Evolutionary conservation across 306 rosid species (phyloP).

Genomic region (Gynostemma pentaphyllum): DNA sequence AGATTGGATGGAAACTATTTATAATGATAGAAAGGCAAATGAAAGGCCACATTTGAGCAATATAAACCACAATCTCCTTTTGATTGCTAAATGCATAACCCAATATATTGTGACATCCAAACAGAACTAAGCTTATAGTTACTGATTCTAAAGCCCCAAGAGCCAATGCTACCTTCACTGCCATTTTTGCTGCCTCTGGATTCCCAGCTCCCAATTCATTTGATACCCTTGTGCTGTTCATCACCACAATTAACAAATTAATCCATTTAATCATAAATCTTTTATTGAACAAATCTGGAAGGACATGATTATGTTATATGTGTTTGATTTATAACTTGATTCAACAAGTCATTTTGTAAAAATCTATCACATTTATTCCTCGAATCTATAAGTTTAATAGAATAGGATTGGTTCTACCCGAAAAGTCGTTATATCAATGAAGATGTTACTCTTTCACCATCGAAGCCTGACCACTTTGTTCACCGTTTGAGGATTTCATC

Average conservation of each 20-base stretch:
- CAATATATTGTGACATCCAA: conserved; percentile 17
- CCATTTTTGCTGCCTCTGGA: conserved; percentile 28
- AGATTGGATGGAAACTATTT: conserved; percentile 28
- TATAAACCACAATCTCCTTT: conserved; percentile 26
- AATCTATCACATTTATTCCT: too few relatives aligned
- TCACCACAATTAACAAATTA: too few relatives aligned
- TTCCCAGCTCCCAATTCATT: conserved; percentile 60
- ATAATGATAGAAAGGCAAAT: conserved; percentile 25
- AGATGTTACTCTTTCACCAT: too few relatives aligned
- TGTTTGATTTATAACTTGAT: too few relatives aligned
- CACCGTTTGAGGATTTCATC: too few relatives aligned
- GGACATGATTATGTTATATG: too few relatives aligned
- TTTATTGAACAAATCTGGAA: too few relatives aligned
- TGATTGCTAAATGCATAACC: conserved; percentile 54
- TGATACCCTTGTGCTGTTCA: conserved; percentile 44
- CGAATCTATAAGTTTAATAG: too few relatives aligned
- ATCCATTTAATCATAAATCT: background rate
- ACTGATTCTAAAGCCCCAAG: conserved; percentile 32
- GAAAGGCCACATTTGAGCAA: conserved; percentile 33
- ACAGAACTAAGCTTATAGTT: conserved; percentile 18
- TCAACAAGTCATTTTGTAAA: too few relatives aligned
- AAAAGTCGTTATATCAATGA: too few relatives aligned
- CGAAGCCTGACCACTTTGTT: too few relatives aligned
- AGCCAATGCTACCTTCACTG: conserved; percentile 20
- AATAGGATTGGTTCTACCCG: too few relatives aligned